Conservation (phyloP, 805 yeast species). For the Henningerozyma blattae region DNA sequence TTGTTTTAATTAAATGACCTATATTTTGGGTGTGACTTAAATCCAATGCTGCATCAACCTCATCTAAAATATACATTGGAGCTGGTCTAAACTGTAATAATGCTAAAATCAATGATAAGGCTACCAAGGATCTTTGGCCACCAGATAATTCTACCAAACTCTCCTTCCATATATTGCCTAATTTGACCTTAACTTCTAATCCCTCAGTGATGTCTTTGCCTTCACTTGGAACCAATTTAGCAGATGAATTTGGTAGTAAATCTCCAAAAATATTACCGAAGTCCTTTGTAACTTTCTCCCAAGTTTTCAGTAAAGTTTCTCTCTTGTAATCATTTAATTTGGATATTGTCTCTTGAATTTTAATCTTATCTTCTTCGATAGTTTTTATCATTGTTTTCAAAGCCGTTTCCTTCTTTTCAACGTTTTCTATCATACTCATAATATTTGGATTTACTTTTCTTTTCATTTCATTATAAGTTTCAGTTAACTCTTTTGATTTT, state of each 20-base stretch:
- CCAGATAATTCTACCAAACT: constrained; percentile 91
- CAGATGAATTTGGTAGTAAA: constrained; percentile 77
- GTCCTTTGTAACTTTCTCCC: constrained; percentile 76
- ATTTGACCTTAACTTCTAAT: constrained; percentile 74
- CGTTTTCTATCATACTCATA: constrained; percentile 84
- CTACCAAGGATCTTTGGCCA: constrained; percentile 92
- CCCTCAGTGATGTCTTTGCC: constrained; percentile 82
- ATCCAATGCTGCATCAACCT: constrained; percentile 97
- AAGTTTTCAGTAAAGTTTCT: constrained; percentile 71
- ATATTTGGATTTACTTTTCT: constrained; percentile 75
- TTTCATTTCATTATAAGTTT: constrained; percentile 55
- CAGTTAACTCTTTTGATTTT: constrained; percentile 43
- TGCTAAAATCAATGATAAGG: constrained; percentile 84
- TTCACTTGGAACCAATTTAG: constrained; percentile 75
- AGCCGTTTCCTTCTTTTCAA: constrained; percentile 74
- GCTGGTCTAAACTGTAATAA: constrained; percentile 92
- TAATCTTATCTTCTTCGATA: constrained; percentile 77
- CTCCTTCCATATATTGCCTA: constrained; percentile 93
- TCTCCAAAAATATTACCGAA: constrained; percentile 87
- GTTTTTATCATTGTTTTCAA: constrained; percentile 72
- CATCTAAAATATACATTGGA: constrained; percentile 95
- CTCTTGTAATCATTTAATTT: constrained; percentile 78
- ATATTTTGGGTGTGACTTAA: constrained; percentile 94
- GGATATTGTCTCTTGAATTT: constrained; percentile 77
- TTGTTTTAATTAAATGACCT: constrained; percentile 89